Conservation (phyloP, 1,139 yeast species). For the Scheffersomyces illinoinensis region DNA sequence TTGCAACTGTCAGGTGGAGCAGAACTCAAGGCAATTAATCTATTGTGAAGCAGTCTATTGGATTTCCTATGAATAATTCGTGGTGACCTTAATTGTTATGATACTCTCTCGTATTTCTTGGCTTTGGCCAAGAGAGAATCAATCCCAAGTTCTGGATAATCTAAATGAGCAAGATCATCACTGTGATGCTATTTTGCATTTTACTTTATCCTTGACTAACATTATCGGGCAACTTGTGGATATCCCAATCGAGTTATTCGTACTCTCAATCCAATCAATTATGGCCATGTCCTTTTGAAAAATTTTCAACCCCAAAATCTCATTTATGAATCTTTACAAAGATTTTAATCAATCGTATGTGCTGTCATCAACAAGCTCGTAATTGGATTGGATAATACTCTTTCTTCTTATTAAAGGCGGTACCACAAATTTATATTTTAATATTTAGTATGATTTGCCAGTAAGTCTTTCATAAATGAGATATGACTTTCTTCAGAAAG, state of each 20-base stretch:
- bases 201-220: neutral
- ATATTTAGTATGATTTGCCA: neutral
- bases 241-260: neutral
- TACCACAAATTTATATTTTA: neutral
- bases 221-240: neutral
- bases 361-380: neutral
- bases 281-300: neutral
- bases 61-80: too few relatives aligned
- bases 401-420: neutral
- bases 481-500: neutral
- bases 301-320: neutral
- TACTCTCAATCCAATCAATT: neutral
- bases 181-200: neutral
- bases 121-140: too few relatives aligned
- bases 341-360: neutral
- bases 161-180: neutral
- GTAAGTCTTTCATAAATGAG: neutral
- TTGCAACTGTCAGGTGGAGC: neutral
- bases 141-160: neutral
- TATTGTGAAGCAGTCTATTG: neutral
- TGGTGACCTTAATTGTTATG: too few relatives aligned
- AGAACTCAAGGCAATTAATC: too few relatives aligned
- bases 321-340: neutral
- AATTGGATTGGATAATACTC: neutral
- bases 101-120: too few relatives aligned